phyloP scores from a whole-genome alignment of 108 stramenopile genomes.

The Cafeteria roenbergensis region DNA sequence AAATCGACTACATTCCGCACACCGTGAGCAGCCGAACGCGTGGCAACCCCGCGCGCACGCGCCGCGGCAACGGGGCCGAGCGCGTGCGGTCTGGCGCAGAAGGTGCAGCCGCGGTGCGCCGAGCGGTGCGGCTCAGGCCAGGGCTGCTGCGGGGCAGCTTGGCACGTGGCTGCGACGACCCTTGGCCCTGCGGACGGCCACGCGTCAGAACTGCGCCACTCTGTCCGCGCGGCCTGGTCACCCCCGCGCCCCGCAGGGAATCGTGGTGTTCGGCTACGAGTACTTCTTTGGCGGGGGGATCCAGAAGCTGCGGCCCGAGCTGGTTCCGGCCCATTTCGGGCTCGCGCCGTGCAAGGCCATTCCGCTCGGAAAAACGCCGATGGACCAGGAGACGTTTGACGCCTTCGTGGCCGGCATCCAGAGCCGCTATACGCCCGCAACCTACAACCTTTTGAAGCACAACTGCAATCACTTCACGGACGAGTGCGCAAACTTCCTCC shows the following conservation, averaged over 20 bases:
- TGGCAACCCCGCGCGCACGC: not conserved
- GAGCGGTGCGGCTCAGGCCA: too few species aligned
- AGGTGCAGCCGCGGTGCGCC: conserved; percentile 7
- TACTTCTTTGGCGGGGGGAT: conserved; percentile 42
- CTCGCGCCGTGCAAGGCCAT: conserved; percentile 24
- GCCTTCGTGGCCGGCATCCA: conserved; percentile 26
- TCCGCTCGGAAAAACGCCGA: conserved; percentile 27
- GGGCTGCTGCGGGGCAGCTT: not conserved
- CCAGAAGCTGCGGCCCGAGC: conserved; percentile 24
- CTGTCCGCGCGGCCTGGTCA: not conserved
- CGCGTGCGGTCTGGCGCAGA: conserved; percentile 29
- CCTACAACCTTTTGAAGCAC: conserved; percentile 36
- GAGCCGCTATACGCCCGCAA: conserved; percentile 21
- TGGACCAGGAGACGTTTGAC: conserved; percentile 25
- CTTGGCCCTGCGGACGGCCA: not conserved
- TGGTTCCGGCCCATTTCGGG: conserved; percentile 22
- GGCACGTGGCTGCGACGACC: not conserved
- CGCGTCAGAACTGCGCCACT: not conserved
- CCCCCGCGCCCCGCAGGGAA: not conserved
- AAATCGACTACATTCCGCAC: conserved; percentile 24
- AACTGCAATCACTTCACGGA: conserved; percentile 44
- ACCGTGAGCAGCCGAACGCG: not conserved
- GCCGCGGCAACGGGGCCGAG: not conserved
- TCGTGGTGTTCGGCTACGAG: conserved; percentile 31
- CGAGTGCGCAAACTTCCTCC: conserved; percentile 27